Evolutionary conservation across 768 basidiomycete species (phyloP).

Genomic region (Sporobolomyces roseus): DNA sequence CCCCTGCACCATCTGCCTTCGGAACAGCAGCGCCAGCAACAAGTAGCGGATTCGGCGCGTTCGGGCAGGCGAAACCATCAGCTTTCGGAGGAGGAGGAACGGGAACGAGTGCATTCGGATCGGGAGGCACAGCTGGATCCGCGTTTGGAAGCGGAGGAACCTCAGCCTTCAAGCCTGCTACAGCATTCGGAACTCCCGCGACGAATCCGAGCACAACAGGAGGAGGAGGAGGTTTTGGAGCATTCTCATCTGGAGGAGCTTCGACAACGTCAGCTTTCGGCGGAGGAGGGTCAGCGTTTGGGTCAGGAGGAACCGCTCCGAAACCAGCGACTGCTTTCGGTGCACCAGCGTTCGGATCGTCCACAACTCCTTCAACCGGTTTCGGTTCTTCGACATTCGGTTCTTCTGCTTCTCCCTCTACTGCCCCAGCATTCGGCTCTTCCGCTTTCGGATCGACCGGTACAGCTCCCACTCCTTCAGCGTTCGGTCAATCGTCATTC

Average conservation of each 20-base stretch:
- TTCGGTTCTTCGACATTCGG: conserved; percentile 22
- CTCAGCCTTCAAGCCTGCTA: conserved; percentile 32
- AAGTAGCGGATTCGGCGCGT: conserved; percentile 15
- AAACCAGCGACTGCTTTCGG: conserved; percentile 22
- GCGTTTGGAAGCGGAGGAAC: conserved; percentile 33
- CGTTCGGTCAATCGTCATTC: conserved; percentile 19
- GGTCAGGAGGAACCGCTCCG: conserved; percentile 8
- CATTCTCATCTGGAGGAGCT: conserved; percentile 13
- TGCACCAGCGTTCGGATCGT: conserved; percentile 4
- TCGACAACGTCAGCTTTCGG: conserved; percentile 18
- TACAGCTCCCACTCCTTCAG: background rate
- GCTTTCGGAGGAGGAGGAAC: conserved; percentile 17
- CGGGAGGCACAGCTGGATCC: conserved; percentile 8
- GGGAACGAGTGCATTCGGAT: conserved; percentile 22
- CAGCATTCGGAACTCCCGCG: conserved; percentile 17
- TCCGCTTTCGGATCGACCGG: conserved; percentile 17
- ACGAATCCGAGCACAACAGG: background rate
- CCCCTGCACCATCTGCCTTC: conserved; percentile 14
- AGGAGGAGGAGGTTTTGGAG: conserved; percentile 21
- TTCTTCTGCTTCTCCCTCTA: background rate
- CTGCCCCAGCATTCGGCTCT: conserved; percentile 21
- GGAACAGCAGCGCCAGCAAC: conserved; percentile 1
- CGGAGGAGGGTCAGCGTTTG: conserved; percentile 28
- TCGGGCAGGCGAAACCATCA: background rate
- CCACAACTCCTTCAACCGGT: conserved; percentile 7